Conservation (phyloP, 2,329 filamentous ascomycete species). For the Parascedosporium putredinis region DNA sequence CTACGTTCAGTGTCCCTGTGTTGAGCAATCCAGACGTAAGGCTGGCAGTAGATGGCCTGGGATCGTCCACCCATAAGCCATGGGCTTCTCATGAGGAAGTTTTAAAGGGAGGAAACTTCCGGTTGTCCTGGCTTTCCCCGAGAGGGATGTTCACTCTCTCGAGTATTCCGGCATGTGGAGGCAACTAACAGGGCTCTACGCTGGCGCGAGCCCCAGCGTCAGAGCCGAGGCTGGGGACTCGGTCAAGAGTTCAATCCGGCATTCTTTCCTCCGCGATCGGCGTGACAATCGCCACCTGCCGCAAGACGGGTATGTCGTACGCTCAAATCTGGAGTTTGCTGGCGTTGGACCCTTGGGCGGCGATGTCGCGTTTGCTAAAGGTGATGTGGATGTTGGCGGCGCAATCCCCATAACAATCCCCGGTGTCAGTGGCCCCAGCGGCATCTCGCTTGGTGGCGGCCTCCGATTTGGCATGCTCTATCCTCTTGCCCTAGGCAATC, state of each 20-base stretch:
- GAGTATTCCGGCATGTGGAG: conserved; percentile 78
- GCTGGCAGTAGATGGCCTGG: conserved; percentile 68
- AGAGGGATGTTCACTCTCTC: conserved; percentile 63
- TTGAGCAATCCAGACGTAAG: conserved; percentile 74
- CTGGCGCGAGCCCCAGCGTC: conserved; percentile 69
- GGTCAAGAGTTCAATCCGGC: conserved; percentile 77
- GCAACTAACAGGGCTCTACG: conserved; percentile 70
- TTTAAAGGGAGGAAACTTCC: conserved; percentile 65
- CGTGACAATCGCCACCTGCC: conserved; percentile 81
- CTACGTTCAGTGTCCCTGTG: conserved; percentile 72
- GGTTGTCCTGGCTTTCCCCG: conserved; percentile 62
- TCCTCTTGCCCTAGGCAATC: conserved; percentile 59
- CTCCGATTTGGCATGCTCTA: conserved; percentile 74
- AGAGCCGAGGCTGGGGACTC: conserved; percentile 80
- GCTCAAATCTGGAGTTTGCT: conserved; percentile 72
- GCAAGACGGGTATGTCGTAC: conserved; percentile 68
- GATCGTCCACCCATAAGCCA: conserved; percentile 75
- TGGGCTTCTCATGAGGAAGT: conserved; percentile 94
- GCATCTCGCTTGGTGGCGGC: conserved; percentile 73
- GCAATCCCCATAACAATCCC: conserved; percentile 66
- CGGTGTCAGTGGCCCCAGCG: conserved; percentile 56
- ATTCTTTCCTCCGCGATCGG: conserved; percentile 69
- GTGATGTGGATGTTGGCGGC: conserved; percentile 72
- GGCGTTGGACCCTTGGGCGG: conserved; percentile 75
- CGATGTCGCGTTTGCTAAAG: conserved; percentile 89